Percentiles rank a stretch among this genome's conserved stretches.
These are phyloP conservation scores for Nectriaceae sp. DNA, from an alignment of 2,329 filamentous ascomycete species.

Conservation along the genomic window DNA sequence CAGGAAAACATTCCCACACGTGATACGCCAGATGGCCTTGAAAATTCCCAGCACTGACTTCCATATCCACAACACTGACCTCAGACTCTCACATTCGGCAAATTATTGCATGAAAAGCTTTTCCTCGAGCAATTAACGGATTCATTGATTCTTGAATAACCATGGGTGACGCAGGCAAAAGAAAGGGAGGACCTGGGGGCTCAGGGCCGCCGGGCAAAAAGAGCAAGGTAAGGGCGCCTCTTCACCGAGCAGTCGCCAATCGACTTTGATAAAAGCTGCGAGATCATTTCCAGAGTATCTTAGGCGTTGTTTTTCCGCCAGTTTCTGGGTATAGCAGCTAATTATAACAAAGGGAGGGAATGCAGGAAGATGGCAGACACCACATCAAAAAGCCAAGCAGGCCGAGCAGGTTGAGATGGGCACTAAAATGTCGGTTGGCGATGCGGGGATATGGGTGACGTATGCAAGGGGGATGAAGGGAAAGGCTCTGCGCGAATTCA, in stretches of 20 bases:
- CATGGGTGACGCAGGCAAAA: constrained; percentile 38
- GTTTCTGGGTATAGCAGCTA: neutral
- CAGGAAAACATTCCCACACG: too few species aligned
- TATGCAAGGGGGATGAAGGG: constrained; percentile 72
- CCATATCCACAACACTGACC: neutral
- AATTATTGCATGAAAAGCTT: neutral
- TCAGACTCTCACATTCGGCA: neutral
- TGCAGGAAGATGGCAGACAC: constrained; percentile 61
- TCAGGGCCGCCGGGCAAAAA: constrained; percentile 36
- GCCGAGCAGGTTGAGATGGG: constrained; percentile 44
- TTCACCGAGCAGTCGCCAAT: neutral
- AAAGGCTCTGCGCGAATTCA: constrained; percentile 69
- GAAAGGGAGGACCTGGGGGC: constrained; percentile 36
- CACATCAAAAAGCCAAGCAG: constrained; percentile 56
- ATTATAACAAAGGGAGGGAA: constrained; percentile 46
- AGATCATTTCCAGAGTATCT: too few species aligned
- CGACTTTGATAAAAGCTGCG: too few species aligned
- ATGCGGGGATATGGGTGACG: constrained; percentile 77
- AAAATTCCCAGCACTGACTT: neutral
- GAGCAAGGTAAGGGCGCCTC: constrained; percentile 38
- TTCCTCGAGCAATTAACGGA: neutral
- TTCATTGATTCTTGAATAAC: too few species aligned
- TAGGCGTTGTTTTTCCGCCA: too few species aligned
- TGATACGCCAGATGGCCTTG: neutral
- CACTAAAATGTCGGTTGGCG: constrained; percentile 62